Base-by-base conservation (phyloP, 371 early-diverging fungal genomes). In the Batkoa obscura region DNA sequence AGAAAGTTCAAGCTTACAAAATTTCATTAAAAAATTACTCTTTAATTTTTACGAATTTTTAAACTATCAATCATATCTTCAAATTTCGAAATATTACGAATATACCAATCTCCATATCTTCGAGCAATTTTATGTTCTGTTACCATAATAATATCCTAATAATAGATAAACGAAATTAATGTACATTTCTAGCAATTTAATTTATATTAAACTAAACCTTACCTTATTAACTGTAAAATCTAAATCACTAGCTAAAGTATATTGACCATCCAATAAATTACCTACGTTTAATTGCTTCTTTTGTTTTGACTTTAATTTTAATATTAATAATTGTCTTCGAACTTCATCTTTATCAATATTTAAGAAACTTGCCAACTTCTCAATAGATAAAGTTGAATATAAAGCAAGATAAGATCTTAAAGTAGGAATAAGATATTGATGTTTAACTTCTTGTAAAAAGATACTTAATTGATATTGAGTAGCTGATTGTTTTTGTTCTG, bases 101-200 rank as follows among this genome's bases (percentile, higher is more conserved):
- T 77, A 68, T 91, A 93, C 89, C 90, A 94, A 64, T 94, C 95
- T 38, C 83, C 93, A 64, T 86, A 87, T 58, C 88, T 82, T 56
- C 91, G 83, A 32, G 88, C 91, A 13, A 86, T 81, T 68, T 92
- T 90, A 70, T 79, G 81, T 72, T 94, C 94, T 15, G 88, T 84
- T 68, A 94, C 84, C 66, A 88, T 85, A 64, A 94, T 83, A 73
- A 91, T 83, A 59, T 93, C 93, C 69, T 83, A 68, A 35, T 35
- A 39, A n/a, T 41, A 3, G 53, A 23, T 59, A n/a, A n/a, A 12
- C 41, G 12, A 47, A 52, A 32, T 39, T 37, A 32, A 58, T 58
- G 8, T 52, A 33, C 46, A 38, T 13, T 38, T 50, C 4, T 38
- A n/a, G n/a, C n/a, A 39, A 54, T 31, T 12, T 33, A 47, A 55